Evolutionary conservation across 73 alveolate genomes (phyloP), one percentile per base, ranked within the genome.

Genomic region (Strombidium stylifer): DNA sequence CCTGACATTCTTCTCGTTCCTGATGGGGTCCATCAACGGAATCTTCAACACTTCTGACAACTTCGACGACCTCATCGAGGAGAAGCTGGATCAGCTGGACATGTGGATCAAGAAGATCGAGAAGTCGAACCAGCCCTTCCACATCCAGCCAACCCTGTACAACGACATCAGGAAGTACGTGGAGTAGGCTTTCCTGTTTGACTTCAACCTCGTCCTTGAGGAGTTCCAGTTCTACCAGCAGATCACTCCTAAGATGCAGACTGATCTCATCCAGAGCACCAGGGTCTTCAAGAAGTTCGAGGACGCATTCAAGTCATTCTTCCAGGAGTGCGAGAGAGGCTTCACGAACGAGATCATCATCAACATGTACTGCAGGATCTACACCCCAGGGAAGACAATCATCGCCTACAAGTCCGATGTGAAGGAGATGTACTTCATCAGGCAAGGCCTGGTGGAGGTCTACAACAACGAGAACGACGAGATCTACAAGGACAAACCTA

Each of bases 81-180:
- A 27, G 6, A 48, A 52, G 37, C 26, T 41, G n/a, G 32, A 40
- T 24, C 24, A 19, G 31, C 60, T 74, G 14, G 75, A 74, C n/a
- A 14, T 74, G 31, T 74, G 87, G 87, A 60, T 74, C 1, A 62
- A 66, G n/a, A 19, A 39, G 46, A 44, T 74, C 11, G 71, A 64
- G 20, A 61, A 41, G 20, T 48, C 87, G 4, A 31, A 59, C 35
- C 41, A 64, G 30, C 61, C 75, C 14, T 60, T 39, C 30, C 28
- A 60, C 37, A 39, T 60, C 47, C 62, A 42, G 10, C 75, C 75
- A 18, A 60, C 19, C 15, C 55, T 66, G 26, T 74, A 54, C 45
- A 35, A 45, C 15, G 32, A 16, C 23, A 74, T 53, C 15, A 46
- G 40, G 52, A 7, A 74, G 39, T 50, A 66, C 47, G 55, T 60